These are phyloP conservation scores for Drechslerella stenobrocha DNA, from an alignment of 2,329 filamentous ascomycete species.

Conservation along the genomic window DNA sequence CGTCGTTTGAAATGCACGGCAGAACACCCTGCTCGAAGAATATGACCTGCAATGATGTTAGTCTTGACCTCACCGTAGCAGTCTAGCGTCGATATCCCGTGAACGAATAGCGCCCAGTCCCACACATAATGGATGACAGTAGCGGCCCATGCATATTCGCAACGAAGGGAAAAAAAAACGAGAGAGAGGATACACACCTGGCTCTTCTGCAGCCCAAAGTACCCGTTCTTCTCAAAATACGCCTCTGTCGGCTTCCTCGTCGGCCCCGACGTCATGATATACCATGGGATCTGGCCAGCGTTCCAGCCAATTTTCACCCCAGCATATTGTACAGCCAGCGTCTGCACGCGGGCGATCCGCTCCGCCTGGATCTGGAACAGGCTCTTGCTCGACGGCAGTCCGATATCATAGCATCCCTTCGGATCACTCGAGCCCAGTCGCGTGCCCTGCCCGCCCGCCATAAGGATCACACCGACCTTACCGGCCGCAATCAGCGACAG, in stretches of 20 bases:
- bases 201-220: constrained; percentile 82
- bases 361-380: constrained; percentile 98
- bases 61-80: too few relatives aligned
- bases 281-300: constrained; percentile 79
- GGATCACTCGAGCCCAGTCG: constrained; percentile 90
- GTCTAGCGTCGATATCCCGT: too few relatives aligned
- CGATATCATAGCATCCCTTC: constrained; percentile 97
- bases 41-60: constrained; percentile 54
- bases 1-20: constrained; percentile 95
- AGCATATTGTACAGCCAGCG: constrained; percentile 69
- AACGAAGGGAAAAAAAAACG: not conserved
- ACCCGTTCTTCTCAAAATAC: constrained; percentile 86
- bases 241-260: constrained; percentile 88
- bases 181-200: constrained; percentile 64
- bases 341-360: constrained; percentile 84
- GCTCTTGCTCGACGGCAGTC: constrained; percentile 86
- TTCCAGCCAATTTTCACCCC: constrained; percentile 58
- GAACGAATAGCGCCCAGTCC: too few relatives aligned
- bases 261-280: constrained; percentile 98
- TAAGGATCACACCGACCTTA: constrained; percentile 82
- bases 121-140: not conserved
- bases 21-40: constrained; percentile 97
- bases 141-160: not conserved
- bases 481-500: constrained; percentile 68
- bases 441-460: constrained; percentile 97